phyloP scores from a whole-genome alignment of 2,329 filamentous ascomycete genomes.

The Pseudogymnoascus sp. region DNA sequence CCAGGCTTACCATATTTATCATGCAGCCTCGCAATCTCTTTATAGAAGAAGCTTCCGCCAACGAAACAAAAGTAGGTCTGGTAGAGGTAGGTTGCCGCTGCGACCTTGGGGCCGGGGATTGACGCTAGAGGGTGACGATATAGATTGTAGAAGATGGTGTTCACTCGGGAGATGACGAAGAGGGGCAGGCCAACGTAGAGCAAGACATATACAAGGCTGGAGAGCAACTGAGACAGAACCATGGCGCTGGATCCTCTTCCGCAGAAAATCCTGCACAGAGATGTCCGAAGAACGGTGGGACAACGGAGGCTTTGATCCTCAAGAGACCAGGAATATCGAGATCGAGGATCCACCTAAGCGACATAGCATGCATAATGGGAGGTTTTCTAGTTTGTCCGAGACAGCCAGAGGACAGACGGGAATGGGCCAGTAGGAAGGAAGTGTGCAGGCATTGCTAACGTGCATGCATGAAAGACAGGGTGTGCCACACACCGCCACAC shows the following conservation, averaged over 20 bases:
- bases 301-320: neutral
- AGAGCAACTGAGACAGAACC: neutral
- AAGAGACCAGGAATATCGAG: neutral
- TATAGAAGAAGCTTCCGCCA: slow-evolving; percentile 16
- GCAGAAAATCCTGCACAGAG: neutral
- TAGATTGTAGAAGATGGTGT: slow-evolving; percentile 16
- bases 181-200: neutral
- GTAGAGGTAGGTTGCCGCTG: slow-evolving; percentile 19
- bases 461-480: neutral
- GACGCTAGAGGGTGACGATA: slow-evolving; percentile 18
- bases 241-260: neutral
- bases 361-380: neutral
- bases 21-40: slow-evolving; percentile 17
- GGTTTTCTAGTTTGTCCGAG: neutral
- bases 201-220: neutral
- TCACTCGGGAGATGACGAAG: neutral
- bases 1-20: slow-evolving; percentile 18
- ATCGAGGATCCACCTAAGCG: neutral
- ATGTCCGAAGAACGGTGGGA: neutral
- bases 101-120: slow-evolving; percentile 22
- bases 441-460: neutral
- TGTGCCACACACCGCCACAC: neutral
- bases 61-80: slow-evolving; percentile 18
- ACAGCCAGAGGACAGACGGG: neutral
- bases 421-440: neutral